Base-by-base conservation (phyloP, 768 basidiomycete species). In the Strobilomyces dryophilus region DNA sequence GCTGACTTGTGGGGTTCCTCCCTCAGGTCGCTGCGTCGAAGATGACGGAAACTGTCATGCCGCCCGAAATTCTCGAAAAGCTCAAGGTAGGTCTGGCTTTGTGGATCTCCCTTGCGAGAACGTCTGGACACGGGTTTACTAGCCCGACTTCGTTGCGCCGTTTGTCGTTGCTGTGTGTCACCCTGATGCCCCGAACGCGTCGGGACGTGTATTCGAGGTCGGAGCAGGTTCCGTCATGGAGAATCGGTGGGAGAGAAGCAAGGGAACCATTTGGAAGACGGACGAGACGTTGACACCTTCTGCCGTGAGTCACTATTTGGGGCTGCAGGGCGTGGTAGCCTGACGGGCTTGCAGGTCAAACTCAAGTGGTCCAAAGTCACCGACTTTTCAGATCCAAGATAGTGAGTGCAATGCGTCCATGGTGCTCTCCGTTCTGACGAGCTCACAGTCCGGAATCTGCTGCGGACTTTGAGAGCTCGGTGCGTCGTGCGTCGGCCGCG, bases 1-100 rank as follows among this genome's bases (percentile, higher is more conserved):
- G 56, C 45, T 40, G 21, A 14, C 12, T 29, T 11, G n/a, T n/a
- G 14, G 29, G 20, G 24, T 24, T 4, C 24, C 4, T 31, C 15
- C 9, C 2, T 8, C 24, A 59, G 92, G 85, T 91, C 54, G 95
- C 95, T n/a, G 95, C 95, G 1, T 95, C 93, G 4, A 81, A 82
- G 3, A 98, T 98, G 95, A 97, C 94, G 3, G 94, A 87, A 63
- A 97, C 93, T 0, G 76, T 95, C 60, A 91, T 98, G 89, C 90
- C 95, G 9, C 87, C 89, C 18, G 95, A 98, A 52, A 84, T 97
- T 81, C 81, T 98, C 50, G 86, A 80, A n/a, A 88, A 90, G 62
- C 73, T 97, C 37, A 85, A 86, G 68, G 88, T 87, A 67, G 1
- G 46, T 10, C 11, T 24, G 24, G 12, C 6, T 37, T 27, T 20